Conservation (phyloP, 2,329 filamentous ascomycete genomes). For the Colletotrichum lupini region DNA sequence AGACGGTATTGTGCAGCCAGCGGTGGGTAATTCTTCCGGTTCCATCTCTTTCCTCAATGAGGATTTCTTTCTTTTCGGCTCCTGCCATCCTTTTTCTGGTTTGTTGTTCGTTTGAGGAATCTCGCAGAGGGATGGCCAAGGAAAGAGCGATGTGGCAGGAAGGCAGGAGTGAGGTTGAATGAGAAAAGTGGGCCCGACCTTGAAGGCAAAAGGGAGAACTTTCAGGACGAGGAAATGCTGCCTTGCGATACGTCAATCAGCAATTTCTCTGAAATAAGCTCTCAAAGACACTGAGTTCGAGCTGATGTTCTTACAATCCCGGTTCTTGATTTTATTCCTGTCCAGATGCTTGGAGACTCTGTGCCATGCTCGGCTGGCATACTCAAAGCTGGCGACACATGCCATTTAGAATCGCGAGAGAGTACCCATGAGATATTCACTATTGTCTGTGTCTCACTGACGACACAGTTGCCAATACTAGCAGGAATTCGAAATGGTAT, state of each 20-base stretch:
- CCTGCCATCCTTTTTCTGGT: neutral
- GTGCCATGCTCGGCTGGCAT: neutral
- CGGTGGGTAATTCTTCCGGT: constrained; percentile 7
- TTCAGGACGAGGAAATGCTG: neutral
- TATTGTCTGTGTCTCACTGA: neutral
- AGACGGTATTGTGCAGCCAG: constrained; percentile 15
- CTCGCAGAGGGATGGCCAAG: neutral
- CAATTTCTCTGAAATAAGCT: neutral
- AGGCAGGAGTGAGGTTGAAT: neutral
- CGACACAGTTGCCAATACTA: neutral
- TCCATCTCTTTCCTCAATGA: constrained; percentile 23
- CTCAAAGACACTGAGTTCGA: too few relatives aligned
- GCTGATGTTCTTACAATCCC: too few relatives aligned
- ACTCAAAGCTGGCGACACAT: neutral
- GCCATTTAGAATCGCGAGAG: too few relatives aligned
- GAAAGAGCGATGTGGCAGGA: neutral
- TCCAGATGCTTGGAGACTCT: neutral
- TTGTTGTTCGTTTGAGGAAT: neutral
- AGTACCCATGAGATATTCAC: too few relatives aligned
- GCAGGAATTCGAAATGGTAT: neutral
- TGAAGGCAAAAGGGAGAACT: neutral
- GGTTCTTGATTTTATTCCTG: neutral
- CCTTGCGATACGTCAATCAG: neutral
- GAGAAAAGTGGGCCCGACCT: neutral
- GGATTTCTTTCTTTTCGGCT: neutral